Conservation (phyloP, 768 basidiomycete species). For the Paxillus involutus region DNA sequence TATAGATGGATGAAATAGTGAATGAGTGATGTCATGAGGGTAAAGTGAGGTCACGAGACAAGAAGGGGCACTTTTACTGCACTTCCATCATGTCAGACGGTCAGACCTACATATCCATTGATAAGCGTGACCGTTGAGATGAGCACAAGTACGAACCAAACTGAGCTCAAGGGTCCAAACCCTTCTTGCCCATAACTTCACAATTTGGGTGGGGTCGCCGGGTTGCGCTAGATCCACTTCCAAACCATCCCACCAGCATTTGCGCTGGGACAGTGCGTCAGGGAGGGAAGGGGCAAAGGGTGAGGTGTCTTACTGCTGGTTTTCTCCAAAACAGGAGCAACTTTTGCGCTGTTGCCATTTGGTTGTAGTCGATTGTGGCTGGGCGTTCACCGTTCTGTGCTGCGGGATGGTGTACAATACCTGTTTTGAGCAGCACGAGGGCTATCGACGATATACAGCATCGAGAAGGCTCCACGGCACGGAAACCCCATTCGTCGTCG, state of each 20-base stretch:
- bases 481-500: conserved; percentile 98
- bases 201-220: conserved; percentile 49
- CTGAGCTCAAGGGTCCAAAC: conserved; percentile 99
- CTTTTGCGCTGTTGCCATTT: conserved; percentile 98
- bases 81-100: background rate
- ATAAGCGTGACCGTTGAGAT: background rate
- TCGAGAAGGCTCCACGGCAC: conserved; percentile 91
- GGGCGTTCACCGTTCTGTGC: conserved; percentile 57
- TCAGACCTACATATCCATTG: conserved; percentile 20
- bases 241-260: conserved; percentile 99
- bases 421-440: conserved; percentile 95
- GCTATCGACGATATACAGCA: conserved; percentile 99
- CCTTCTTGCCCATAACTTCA: conserved; percentile 95
- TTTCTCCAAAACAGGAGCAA: conserved; percentile 97
- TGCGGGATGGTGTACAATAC: conserved; percentile 72
- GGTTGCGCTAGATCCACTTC: conserved; percentile 78
- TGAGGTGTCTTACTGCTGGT: conserved; percentile 77
- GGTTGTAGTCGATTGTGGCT: conserved; percentile 83
- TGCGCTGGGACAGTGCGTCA: conserved; percentile 56
- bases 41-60: conserved; percentile 10
- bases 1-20: conserved; percentile 23
- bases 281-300: background rate
- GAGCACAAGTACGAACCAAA: conserved; percentile 53
- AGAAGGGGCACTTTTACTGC: conserved; percentile 4
- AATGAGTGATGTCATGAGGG: conserved; percentile 13